Evolutionary conservation across 2,329 filamentous ascomycete species (phyloP).

Genomic region (Acarospora socialis): DNA sequence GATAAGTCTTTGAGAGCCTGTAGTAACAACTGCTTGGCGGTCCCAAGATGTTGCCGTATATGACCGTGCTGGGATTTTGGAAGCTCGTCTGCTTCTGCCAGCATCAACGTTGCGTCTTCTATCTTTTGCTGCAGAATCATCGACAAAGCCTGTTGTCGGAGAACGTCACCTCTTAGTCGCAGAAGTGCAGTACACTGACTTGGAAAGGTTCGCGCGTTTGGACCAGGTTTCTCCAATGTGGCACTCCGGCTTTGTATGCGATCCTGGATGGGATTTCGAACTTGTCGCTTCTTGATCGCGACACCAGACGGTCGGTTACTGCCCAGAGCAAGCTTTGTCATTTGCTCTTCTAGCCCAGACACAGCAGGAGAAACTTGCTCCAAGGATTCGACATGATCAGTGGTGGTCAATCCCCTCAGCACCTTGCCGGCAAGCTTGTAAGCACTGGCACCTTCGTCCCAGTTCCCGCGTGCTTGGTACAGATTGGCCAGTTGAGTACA

Average conservation of each 20-base stretch:
- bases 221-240: too few species aligned
- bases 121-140: conserved; percentile 6
- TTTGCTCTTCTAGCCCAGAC: conserved; percentile 27
- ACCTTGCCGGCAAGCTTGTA: conserved; percentile 36
- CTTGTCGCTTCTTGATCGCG: conserved; percentile 21
- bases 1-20: conserved; percentile 60
- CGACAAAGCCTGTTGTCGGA: conserved; percentile 3
- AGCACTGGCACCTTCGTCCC: conserved; percentile 32
- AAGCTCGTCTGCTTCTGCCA: background rate
- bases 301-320: conserved; percentile 16
- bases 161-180: conserved; percentile 4
- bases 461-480: conserved; percentile 34
- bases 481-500: too few species aligned
- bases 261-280: too few species aligned
- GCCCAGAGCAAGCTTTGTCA: conserved; percentile 28
- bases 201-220: too few species aligned
- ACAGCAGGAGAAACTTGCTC: conserved; percentile 20
- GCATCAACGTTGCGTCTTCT: conserved; percentile 2
- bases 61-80: background rate
- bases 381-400: conserved; percentile 19
- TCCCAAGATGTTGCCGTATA: conserved; percentile 37
- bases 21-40: conserved; percentile 53
- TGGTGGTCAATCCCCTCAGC: conserved; percentile 27
- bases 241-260: too few species aligned
- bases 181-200: too few species aligned